Evolutionary conservation across 2,329 filamentous ascomycete genomes (phyloP).

Genomic region (Botrytis aclada): DNA sequence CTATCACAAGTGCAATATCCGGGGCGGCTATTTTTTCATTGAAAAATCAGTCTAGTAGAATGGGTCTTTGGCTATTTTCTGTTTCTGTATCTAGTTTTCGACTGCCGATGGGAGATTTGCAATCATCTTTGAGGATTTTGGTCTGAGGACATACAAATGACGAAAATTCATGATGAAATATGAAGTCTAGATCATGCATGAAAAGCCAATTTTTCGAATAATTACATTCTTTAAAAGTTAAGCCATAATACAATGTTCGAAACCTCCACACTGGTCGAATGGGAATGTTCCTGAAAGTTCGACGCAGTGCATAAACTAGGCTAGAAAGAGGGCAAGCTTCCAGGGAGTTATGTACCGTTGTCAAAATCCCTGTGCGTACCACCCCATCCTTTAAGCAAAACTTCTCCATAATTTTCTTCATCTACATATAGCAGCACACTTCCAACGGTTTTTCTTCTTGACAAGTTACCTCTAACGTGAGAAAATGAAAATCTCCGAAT

Average conservation of each 20-base stretch:
- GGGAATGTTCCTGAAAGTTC: neutral
- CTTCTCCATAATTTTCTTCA: neutral
- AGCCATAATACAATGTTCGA: neutral
- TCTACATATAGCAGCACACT: neutral
- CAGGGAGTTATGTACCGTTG: neutral
- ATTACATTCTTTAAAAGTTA: neutral
- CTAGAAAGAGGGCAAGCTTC: neutral
- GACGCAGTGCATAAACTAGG: neutral
- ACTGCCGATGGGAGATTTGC: neutral
- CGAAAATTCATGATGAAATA: neutral
- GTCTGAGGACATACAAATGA: neutral
- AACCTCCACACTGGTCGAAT: neutral
- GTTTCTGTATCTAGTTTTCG: neutral
- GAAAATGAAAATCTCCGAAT: neutral
- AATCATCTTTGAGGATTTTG: no score
- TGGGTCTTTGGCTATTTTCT: neutral
- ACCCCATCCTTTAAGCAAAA: neutral
- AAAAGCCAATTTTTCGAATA: neutral
- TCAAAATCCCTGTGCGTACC: neutral
- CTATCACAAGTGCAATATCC: neutral
- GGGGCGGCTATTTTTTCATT: neutral
- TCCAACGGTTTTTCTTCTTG: neutral
- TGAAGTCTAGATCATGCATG: neutral
- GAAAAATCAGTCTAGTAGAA: neutral
- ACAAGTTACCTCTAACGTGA: neutral